phyloP scores from a whole-genome alignment of 805 yeast genomes.

The Monosporozyma solicola region DNA sequence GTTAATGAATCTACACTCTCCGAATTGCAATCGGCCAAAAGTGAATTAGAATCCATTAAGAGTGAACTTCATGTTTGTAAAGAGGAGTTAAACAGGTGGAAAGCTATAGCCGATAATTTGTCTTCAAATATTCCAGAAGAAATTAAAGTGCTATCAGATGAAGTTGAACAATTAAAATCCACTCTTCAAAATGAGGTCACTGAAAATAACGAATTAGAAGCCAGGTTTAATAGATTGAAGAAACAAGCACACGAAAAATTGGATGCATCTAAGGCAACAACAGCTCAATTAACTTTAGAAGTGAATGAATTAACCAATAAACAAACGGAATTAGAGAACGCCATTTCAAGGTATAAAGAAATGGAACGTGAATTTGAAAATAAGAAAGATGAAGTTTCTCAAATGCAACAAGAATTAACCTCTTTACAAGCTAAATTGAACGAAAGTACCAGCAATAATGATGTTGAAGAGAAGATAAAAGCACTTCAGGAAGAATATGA shows the following conservation, averaged over 20 bases:
- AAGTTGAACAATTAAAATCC: slow-evolving; percentile 14
- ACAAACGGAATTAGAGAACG: slow-evolving; percentile 30
- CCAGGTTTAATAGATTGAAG: slow-evolving; percentile 26
- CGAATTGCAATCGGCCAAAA: background rate
- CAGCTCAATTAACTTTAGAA: slow-evolving; percentile 34
- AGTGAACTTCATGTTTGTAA: slow-evolving; percentile 8
- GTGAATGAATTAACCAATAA: slow-evolving; percentile 26
- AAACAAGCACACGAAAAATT: slow-evolving; percentile 31
- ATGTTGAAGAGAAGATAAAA: slow-evolving; percentile 1
- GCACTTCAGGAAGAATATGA: background rate
- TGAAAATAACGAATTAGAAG: slow-evolving; percentile 29
- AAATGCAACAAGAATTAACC: background rate
- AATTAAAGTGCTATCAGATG: slow-evolving; percentile 15
- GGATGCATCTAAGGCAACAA: slow-evolving; percentile 24
- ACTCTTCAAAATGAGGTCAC: slow-evolving; percentile 14
- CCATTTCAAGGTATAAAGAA: slow-evolving; percentile 5
- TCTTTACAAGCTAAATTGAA: background rate
- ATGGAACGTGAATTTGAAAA: slow-evolving; percentile 4
- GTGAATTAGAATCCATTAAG: slow-evolving; percentile 1
- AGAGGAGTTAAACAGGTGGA: slow-evolving; percentile 15
- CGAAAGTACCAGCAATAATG: slow-evolving; percentile 3
- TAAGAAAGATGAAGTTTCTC: slow-evolving; percentile 1
- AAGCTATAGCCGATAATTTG: slow-evolving; percentile 8
- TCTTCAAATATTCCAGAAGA: slow-evolving; percentile 12
- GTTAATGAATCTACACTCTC: background rate